These are phyloP conservation scores for Sclerotinia nivalis DNA, from an alignment of 2,329 filamentous ascomycete genomes.

Conservation along the genomic window DNA sequence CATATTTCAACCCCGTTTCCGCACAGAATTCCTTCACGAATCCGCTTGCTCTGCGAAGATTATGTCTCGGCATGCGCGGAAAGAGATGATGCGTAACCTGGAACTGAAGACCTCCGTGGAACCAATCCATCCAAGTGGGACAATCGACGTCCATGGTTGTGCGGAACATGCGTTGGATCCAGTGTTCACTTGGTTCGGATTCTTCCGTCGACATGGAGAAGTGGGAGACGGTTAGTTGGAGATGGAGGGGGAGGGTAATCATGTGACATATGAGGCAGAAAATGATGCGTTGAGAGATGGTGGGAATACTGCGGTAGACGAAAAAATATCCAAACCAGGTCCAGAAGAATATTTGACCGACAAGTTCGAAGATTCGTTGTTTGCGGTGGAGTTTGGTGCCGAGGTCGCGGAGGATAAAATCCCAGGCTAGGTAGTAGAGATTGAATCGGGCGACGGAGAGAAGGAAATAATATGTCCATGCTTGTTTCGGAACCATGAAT, in stretches of 20 bases:
- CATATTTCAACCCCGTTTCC: slow-evolving; percentile 81
- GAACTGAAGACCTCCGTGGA: slow-evolving; percentile 87
- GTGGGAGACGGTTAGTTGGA: slow-evolving; percentile 88
- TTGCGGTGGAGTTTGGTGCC: slow-evolving; percentile 75
- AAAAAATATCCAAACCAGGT: slow-evolving; percentile 80
- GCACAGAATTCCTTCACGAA: slow-evolving; percentile 79
- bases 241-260: slow-evolving; percentile 77
- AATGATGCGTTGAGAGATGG: slow-evolving; percentile 65
- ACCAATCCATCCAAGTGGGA: slow-evolving; percentile 82
- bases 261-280: slow-evolving; percentile 82
- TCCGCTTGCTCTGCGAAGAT: slow-evolving; percentile 72
- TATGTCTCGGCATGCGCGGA: slow-evolving; percentile 81
- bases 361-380: slow-evolving; percentile 79
- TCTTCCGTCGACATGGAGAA: slow-evolving; percentile 93
- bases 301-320: slow-evolving; percentile 71
- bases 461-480: slow-evolving; percentile 81
- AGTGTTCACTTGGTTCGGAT: slow-evolving; percentile 79
- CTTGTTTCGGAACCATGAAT: slow-evolving; percentile 71
- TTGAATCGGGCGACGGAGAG: slow-evolving; percentile 84
- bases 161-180: slow-evolving; percentile 85
- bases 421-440: slow-evolving; percentile 79
- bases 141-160: slow-evolving; percentile 95
- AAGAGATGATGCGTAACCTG: slow-evolving; percentile 86
- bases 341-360: slow-evolving; percentile 81
- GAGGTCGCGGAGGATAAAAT: slow-evolving; percentile 68